These are phyloP conservation scores for Auxenochlorella pyrenoidosa DNA, from an alignment of 139 green algal genomes.

Conservation along the genomic window DNA sequence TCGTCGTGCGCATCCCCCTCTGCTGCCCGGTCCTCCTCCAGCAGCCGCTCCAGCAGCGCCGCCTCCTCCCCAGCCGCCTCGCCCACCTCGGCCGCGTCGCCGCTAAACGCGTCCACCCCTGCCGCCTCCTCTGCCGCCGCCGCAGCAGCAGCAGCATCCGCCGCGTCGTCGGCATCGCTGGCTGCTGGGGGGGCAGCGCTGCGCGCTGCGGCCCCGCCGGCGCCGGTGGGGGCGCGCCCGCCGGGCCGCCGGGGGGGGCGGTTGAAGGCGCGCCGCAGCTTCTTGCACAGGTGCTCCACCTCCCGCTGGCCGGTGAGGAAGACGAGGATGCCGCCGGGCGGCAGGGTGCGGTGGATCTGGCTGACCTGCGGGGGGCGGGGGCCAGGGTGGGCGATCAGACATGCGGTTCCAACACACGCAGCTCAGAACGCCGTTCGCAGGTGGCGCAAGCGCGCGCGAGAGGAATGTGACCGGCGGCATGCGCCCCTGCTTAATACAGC, in stretches of 20 bases:
- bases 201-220: background rate
- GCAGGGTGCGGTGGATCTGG: constrained; percentile 89
- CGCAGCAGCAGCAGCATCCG: background rate
- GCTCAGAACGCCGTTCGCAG: too few relatives aligned
- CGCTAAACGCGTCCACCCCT: constrained; percentile 33
- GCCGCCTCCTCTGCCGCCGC: constrained; percentile 8
- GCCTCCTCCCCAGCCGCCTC: constrained; percentile 39
- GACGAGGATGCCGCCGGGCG: constrained; percentile 91
- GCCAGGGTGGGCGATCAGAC: too few relatives aligned
- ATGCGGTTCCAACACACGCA: too few relatives aligned
- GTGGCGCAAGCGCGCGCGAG: background rate
- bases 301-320: constrained; percentile 96
- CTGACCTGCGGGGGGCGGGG: constrained; percentile 42
- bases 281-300: constrained; percentile 81
- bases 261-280: constrained; percentile 67
- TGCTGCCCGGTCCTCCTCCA: constrained; percentile 45
- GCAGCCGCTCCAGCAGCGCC: constrained; percentile 27
- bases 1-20: constrained; percentile 48
- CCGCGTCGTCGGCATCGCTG: background rate
- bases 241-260: background rate
- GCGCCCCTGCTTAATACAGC: background rate
- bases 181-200: background rate
- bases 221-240: background rate
- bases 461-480: background rate
- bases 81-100: constrained; percentile 33